Conservation (phyloP, 73 alveolate species). For the Blepharisma japonicum region DNA sequence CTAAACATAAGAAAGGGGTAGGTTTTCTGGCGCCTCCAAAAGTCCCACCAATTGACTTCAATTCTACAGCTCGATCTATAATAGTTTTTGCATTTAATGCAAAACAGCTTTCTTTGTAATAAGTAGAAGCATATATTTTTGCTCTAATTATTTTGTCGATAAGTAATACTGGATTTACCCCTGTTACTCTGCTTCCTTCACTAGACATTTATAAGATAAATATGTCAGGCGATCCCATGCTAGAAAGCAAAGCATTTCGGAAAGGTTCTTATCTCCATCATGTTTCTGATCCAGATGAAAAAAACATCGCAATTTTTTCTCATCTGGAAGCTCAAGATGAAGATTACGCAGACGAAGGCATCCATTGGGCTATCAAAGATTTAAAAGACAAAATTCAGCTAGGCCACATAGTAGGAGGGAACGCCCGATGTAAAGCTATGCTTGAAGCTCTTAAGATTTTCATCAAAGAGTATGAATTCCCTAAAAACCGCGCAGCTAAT, state of each 20-base stretch:
- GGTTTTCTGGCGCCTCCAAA: conserved; percentile 83
- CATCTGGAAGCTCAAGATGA: background rate
- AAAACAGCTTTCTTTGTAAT: conserved; percentile 84
- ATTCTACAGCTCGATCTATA: conserved; percentile 80
- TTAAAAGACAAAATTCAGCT: background rate
- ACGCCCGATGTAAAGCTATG: conserved; percentile 16
- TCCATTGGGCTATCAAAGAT: conserved; percentile 13
- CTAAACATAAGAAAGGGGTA: conserved; percentile 73
- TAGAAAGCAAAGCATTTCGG: too few relatives aligned
- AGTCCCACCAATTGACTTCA: conserved; percentile 88
- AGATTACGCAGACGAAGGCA: background rate
- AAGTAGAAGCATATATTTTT: conserved; percentile 72
- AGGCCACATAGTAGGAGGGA: background rate
- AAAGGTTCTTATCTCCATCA: too few relatives aligned
- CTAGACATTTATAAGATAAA: too few relatives aligned
- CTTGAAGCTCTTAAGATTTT: conserved; percentile 1
- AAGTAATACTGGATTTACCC: conserved; percentile 65
- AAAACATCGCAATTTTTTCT: too few relatives aligned
- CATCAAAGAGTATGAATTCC: background rate
- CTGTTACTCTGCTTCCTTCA: background rate
- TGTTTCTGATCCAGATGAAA: too few relatives aligned
- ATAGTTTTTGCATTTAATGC: conserved; percentile 86
- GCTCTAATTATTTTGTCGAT: conserved; percentile 75
- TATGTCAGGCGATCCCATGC: too few relatives aligned
- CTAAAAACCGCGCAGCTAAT: background rate